These are phyloP conservation scores for Cercospora sojina DNA, from an alignment of 2,329 filamentous ascomycete species.

Conservation along the genomic window DNA sequence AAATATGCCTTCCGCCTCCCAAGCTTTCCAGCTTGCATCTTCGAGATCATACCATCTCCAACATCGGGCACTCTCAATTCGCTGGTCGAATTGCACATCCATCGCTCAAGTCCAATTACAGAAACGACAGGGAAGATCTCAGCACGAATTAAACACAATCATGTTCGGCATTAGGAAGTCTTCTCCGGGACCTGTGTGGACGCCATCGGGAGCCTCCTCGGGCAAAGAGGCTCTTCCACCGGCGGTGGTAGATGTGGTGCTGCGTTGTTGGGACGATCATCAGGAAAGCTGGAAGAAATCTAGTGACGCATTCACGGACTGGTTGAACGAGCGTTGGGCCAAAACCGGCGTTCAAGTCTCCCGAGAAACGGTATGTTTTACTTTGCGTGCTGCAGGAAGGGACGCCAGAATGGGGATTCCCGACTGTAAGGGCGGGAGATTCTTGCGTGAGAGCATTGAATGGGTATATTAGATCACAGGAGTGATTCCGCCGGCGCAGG, in stretches of 20 bases:
- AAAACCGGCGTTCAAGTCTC: slow-evolving; percentile 32
- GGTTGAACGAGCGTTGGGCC: slow-evolving; percentile 33
- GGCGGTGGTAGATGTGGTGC: slow-evolving; percentile 24
- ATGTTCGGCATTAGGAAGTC: slow-evolving; percentile 3
- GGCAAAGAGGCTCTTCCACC: slow-evolving; percentile 20
- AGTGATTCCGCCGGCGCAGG: neutral
- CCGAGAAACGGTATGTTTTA: slow-evolving; percentile 29
- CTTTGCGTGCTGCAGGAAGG: slow-evolving; percentile 22
- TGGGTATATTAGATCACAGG: neutral
- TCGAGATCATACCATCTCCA: neutral
- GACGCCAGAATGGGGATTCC: slow-evolving; percentile 26
- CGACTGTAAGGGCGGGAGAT: slow-evolving; percentile 22
- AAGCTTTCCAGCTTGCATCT: neutral
- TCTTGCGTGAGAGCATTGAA: slow-evolving; percentile 11
- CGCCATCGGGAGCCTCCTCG: slow-evolving; percentile 13
- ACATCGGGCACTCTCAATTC: neutral
- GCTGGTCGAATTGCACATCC: slow-evolving; percentile 6
- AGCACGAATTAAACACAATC: neutral
- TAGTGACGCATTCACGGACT: slow-evolving; percentile 32
- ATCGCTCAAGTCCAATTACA: neutral
- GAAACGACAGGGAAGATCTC: neutral
- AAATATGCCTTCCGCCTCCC: neutral
- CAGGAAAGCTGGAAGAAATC: slow-evolving; percentile 22
- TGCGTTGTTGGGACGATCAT: slow-evolving; percentile 27
- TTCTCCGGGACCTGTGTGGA: neutral